A percentile compares a stretch with the other conserved stretches of the same genome.
Conservation (phyloP, 371 early-diverging fungal genomes). For the Entomophthora muscae region DNA sequence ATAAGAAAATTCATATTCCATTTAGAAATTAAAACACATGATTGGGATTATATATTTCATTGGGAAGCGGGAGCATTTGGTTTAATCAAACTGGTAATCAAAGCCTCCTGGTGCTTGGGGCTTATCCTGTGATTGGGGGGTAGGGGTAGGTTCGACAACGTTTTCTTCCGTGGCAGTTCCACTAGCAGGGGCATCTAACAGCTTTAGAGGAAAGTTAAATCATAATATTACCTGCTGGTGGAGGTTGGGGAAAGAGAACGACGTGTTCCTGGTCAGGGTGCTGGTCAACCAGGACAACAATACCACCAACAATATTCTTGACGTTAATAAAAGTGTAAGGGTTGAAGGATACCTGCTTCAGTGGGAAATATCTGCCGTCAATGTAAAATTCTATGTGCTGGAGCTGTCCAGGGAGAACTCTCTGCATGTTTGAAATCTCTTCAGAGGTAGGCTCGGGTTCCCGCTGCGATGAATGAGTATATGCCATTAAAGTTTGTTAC, state of each 20-base stretch:
- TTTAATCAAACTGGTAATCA: neutral
- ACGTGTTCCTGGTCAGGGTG: slow-evolving; percentile 24
- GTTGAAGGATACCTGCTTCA: slow-evolving; percentile 36
- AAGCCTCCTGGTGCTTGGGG: neutral
- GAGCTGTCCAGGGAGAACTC: slow-evolving; percentile 77
- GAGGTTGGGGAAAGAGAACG: neutral
- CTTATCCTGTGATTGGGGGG: neutral
- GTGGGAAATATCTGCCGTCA: slow-evolving; percentile 68
- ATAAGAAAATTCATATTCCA: too few species aligned
- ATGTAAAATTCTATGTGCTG: slow-evolving; percentile 67
- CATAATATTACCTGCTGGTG: neutral
- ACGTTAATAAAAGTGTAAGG: neutral
- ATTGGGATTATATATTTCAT: neutral
- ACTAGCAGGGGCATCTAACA: neutral
- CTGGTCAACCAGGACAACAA: slow-evolving; percentile 49
- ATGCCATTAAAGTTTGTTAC: neutral
- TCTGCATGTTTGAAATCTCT: slow-evolving; percentile 65
- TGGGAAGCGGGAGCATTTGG: neutral
- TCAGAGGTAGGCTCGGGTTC: slow-evolving; percentile 52
- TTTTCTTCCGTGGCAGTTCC: neutral
- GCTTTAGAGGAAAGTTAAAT: too few species aligned
- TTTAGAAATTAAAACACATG: neutral
- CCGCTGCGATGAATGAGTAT: slow-evolving; percentile 17
- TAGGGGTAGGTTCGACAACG: neutral
- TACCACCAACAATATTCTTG: slow-evolving; percentile 51